Evolutionary conservation across 257 asterid genomes (phyloP).

Genomic region (Solanum rostratum): DNA sequence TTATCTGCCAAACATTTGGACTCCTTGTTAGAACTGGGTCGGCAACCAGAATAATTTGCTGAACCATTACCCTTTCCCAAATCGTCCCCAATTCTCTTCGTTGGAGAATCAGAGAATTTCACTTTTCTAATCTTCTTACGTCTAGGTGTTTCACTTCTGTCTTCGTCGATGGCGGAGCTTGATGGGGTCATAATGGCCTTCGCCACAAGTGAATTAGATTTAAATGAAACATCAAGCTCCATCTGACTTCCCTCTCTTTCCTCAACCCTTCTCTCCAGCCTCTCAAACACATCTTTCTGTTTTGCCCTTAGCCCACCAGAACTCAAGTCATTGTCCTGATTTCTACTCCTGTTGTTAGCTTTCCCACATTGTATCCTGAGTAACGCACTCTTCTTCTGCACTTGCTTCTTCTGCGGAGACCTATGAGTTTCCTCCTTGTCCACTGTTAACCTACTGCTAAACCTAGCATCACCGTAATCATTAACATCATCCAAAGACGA

Average conservation of each 20-base stretch:
- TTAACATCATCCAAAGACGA: slow-evolving; percentile 10
- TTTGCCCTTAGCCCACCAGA: slow-evolving; percentile 25
- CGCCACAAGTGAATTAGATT: slow-evolving; percentile 73
- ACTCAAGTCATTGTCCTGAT: slow-evolving; percentile 15
- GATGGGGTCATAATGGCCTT: slow-evolving; percentile 53
- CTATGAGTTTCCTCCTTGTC: slow-evolving; percentile 18
- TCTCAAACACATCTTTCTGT: slow-evolving; percentile 17
- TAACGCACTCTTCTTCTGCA: slow-evolving; percentile 35
- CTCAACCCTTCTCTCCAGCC: slow-evolving; percentile 16
- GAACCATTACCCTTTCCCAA: slow-evolving; percentile 9
- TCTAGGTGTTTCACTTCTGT: slow-evolving; percentile 8
- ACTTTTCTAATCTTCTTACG: slow-evolving; percentile 16
- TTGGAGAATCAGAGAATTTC: slow-evolving; percentile 15
- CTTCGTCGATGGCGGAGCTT: slow-evolving; percentile 17
- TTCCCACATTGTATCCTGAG: slow-evolving; percentile 44
- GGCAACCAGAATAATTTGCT: slow-evolving; percentile 10
- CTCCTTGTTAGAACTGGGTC: slow-evolving; percentile 12
- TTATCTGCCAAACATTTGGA: slow-evolving; percentile 16
- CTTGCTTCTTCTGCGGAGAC: slow-evolving; percentile 31
- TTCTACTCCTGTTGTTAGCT: slow-evolving; percentile 25
- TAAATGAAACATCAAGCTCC: slow-evolving; percentile 70
- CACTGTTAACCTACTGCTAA: slow-evolving; percentile 32
- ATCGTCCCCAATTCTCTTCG: slow-evolving; percentile 13
- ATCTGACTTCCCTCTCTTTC: slow-evolving; percentile 46
- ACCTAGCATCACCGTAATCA: slow-evolving; percentile 33